Conservation (phyloP, 768 basidiomycete species). For the Lanmaoa rubissima region DNA sequence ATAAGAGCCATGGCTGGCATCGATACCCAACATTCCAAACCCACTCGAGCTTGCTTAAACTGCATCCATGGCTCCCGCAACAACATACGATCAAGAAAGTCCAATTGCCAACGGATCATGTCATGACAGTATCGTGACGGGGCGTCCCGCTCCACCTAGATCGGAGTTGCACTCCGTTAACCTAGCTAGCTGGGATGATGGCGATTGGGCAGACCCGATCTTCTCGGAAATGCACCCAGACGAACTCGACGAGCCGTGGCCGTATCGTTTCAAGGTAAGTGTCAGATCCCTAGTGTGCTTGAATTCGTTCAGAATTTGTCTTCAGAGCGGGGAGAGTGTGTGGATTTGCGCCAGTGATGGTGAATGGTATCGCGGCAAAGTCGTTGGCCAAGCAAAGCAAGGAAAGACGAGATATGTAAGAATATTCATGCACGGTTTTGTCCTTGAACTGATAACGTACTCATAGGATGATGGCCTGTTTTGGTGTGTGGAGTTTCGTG, state of each 20-base stretch:
- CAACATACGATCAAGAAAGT: neutral
- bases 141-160: neutral
- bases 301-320: neutral
- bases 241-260: slow-evolving; percentile 50
- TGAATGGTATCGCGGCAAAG: slow-evolving; percentile 52
- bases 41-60: neutral
- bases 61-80: slow-evolving; percentile 4
- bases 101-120: neutral
- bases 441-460: neutral
- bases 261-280: slow-evolving; percentile 48
- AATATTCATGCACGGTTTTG: neutral
- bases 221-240: slow-evolving; percentile 32
- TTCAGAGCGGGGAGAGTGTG: slow-evolving; percentile 45
- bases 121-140: neutral
- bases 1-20: slow-evolving; percentile 12
- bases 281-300: neutral
- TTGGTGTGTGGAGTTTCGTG: slow-evolving; percentile 49
- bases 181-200: slow-evolving; percentile 28
- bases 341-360: slow-evolving; percentile 52
- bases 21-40: neutral
- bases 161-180: slow-evolving; percentile 21
- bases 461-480: slow-evolving; percentile 48
- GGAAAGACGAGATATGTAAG: slow-evolving; percentile 49
- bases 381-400: slow-evolving; percentile 43
- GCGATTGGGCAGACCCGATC: slow-evolving; percentile 13